These are phyloP conservation scores for Botrytis fragariae DNA, from an alignment of 2,329 filamentous ascomycete genomes.

Conservation along the genomic window DNA sequence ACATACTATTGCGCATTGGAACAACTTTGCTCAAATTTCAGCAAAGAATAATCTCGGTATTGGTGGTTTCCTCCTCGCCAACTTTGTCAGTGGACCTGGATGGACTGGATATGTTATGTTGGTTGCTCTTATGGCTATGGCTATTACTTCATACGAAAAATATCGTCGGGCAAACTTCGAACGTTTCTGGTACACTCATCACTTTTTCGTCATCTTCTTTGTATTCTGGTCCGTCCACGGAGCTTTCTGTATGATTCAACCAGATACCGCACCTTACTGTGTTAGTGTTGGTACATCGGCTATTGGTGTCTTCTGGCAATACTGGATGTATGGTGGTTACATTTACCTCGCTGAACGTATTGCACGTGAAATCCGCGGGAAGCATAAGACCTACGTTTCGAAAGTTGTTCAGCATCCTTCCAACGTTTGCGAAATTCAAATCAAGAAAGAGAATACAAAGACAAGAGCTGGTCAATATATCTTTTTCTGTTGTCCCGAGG, in stretches of 20 bases:
- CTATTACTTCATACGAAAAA: constrained; percentile 73
- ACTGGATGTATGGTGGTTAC: constrained; percentile 83
- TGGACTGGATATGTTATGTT: constrained; percentile 89
- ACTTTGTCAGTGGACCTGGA: constrained; percentile 75
- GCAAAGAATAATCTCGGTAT: constrained; percentile 73
- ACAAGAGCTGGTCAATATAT: constrained; percentile 83
- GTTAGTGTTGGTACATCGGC: constrained; percentile 62
- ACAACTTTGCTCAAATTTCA: constrained; percentile 77
- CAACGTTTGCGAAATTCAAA: constrained; percentile 87
- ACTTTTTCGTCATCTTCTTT: constrained; percentile 86
- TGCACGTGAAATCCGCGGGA: constrained; percentile 73
- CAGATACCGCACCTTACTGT: constrained; percentile 77
- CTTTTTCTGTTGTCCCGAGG: constrained; percentile 81
- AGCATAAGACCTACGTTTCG: constrained; percentile 81
- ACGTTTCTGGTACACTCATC: constrained; percentile 88
- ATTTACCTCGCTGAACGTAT: constrained; percentile 77
- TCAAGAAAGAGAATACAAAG: constrained; percentile 85
- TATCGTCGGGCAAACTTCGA: constrained; percentile 78
- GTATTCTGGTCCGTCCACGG: constrained; percentile 89
- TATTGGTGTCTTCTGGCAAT: constrained; percentile 82
- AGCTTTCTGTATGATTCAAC: constrained; percentile 87
- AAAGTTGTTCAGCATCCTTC: constrained; percentile 88
- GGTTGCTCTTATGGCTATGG: constrained; percentile 73
- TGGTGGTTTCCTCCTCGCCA: constrained; percentile 73
- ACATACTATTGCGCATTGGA: constrained; percentile 83